Evolutionary conservation across 495 filamentous ascomycete species (phyloP).

Genomic region (Annulohypoxylon bovei): DNA sequence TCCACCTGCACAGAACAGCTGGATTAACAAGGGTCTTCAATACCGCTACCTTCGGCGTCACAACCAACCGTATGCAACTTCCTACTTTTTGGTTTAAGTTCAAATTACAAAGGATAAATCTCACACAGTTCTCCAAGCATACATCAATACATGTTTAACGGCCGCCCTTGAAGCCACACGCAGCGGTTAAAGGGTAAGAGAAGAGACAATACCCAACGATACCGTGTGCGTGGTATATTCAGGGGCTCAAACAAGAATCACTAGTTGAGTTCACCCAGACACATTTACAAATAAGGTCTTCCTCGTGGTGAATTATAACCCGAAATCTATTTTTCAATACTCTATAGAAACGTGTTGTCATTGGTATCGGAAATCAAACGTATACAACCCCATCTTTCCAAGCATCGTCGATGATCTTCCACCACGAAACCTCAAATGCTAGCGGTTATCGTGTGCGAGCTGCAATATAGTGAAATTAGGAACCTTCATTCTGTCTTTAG

Average conservation of each 20-base stretch:
- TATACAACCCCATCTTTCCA: conserved; percentile 2
- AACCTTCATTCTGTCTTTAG: conserved; percentile 18
- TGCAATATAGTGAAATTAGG: conserved; percentile 15
- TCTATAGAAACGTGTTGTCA: conserved; percentile 8
- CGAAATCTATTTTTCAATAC: conserved; percentile 15
- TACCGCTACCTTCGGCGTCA: conserved; percentile 15
- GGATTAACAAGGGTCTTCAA: conserved; percentile 3
- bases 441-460: conserved; percentile 5
- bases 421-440: neutral
- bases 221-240: neutral
- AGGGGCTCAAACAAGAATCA: neutral
- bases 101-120: conserved; percentile 15
- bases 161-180: neutral
- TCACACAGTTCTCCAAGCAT: conserved; percentile 12
- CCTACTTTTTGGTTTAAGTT: conserved; percentile 2
- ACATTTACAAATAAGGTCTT: neutral
- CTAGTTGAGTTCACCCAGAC: neutral
- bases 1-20: neutral
- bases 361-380: conserved; percentile 28
- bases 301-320: neutral
- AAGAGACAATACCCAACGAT: neutral
- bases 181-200: neutral
- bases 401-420: neutral
- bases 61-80: conserved; percentile 19
- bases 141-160: neutral